These are phyloP conservation scores for Hippophae tibetana DNA, from an alignment of 306 rosid species.

Conservation along the genomic window DNA sequence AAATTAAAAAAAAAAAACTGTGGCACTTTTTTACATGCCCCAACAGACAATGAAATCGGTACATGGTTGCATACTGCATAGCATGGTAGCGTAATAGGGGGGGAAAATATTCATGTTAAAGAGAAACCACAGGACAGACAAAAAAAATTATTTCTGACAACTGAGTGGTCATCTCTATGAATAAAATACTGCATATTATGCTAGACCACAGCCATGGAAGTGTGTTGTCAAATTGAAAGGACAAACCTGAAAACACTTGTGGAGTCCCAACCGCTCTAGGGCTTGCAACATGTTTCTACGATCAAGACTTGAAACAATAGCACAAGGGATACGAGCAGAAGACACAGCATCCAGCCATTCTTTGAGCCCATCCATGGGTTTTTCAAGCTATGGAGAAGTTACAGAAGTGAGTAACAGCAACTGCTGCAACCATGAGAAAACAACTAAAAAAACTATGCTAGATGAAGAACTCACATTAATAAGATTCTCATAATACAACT, in stretches of 20 bases:
- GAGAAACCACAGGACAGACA: no score
- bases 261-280: conserved; percentile 62
- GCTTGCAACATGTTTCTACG: conserved; percentile 65
- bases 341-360: conserved; percentile 92
- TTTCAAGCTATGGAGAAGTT: conserved; percentile 39
- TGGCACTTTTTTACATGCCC: no score
- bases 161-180: background rate
- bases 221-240: conserved; percentile 6
- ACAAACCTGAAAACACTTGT: conserved; percentile 84
- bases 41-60: no score
- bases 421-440: conserved; percentile 8
- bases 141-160: no score
- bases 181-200: conserved; percentile 8
- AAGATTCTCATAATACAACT: conserved; percentile 69
- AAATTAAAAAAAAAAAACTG: no score
- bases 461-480: conserved; percentile 44
- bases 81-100: no score
- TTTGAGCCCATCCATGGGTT: conserved; percentile 68
- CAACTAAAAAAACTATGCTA: conserved; percentile 7
- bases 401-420: conserved; percentile 6
- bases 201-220: conserved; percentile 5
- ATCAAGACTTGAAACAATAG: conserved; percentile 64
- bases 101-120: no score
- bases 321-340: conserved; percentile 72
- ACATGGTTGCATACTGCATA: no score